Conservation (phyloP, 495 filamentous ascomycete genomes). For the Talaromyces nanjingensis region DNA sequence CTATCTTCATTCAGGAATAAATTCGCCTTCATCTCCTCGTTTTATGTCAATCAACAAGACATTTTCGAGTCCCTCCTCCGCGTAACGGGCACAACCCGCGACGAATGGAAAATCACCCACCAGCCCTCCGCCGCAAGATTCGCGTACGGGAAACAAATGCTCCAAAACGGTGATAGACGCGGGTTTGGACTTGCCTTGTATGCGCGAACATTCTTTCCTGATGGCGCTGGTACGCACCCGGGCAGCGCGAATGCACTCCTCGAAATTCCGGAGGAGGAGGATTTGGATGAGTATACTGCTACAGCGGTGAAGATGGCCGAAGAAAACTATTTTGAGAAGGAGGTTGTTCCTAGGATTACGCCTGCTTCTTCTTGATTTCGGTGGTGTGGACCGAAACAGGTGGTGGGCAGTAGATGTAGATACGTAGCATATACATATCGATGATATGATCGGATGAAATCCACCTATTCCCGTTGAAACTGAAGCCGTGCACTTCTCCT, state of each 20-base stretch:
- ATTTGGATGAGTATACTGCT: slow-evolving; percentile 49
- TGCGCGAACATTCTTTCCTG: slow-evolving; percentile 39
- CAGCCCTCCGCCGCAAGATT: slow-evolving; percentile 36
- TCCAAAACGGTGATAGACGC: slow-evolving; percentile 32
- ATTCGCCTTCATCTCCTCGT: slow-evolving; percentile 36
- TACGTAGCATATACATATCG: no score
- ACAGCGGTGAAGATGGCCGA: slow-evolving; percentile 10
- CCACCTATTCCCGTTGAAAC: no score
- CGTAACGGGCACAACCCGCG: slow-evolving; percentile 39
- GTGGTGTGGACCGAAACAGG: no score
- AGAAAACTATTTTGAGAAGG: background rate
- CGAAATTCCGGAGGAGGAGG: slow-evolving; percentile 44
- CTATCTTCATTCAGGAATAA: slow-evolving; percentile 32
- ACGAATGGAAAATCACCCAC: slow-evolving; percentile 47
- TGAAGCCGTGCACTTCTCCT: no score
- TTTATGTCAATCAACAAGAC: slow-evolving; percentile 43
- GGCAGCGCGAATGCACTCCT: slow-evolving; percentile 32
- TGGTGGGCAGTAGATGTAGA: no score
- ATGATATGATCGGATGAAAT: no score
- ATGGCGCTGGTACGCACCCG: slow-evolving; percentile 16
- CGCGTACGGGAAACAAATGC: slow-evolving; percentile 26
- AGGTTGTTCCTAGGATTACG: background rate
- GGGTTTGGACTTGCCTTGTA: slow-evolving; percentile 50
- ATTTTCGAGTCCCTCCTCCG: slow-evolving; percentile 46
- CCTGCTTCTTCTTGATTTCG: background rate